phyloP scores from a whole-genome alignment of 352 stramenopile genomes.

The Aphanomyces astaci region DNA sequence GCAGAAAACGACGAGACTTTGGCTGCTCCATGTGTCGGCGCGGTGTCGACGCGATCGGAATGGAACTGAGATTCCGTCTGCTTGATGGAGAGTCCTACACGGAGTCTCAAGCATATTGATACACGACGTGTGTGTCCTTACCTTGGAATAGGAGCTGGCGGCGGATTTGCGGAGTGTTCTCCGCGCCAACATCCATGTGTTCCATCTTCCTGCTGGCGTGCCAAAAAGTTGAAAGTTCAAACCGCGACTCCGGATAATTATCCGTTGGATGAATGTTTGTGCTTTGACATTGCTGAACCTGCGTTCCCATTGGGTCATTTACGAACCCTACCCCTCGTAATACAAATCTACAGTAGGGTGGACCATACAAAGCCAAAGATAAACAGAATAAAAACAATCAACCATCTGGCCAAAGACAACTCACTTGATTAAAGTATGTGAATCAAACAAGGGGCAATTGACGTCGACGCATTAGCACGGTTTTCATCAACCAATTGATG shows the following conservation, averaged over 20 bases:
- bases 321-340: no score
- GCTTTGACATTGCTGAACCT: neutral
- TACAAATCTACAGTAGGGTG: neutral
- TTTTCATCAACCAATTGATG: neutral
- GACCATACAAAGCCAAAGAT: neutral
- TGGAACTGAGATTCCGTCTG: slow-evolving; percentile 7
- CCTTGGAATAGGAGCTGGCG: slow-evolving; percentile 19
- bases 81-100: slow-evolving; percentile 12
- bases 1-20: neutral
- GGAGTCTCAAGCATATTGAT: neutral
- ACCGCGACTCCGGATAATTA: slow-evolving; percentile 6
- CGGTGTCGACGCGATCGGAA: neutral
- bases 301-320: no score
- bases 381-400: neutral
- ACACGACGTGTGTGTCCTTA: no score
- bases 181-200: neutral
- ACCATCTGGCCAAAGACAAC: neutral
- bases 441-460: neutral
- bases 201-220: neutral
- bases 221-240: neutral
- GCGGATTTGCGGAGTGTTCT: slow-evolving; percentile 17
- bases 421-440: neutral
- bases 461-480: slow-evolving; percentile 1
- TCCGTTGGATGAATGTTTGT: neutral
- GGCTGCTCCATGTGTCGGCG: neutral